Evolutionary conservation across 768 basidiomycete species (phyloP), one percentile per base, ranked within the genome.

Genomic region (Boletellus ananiceps): DNA sequence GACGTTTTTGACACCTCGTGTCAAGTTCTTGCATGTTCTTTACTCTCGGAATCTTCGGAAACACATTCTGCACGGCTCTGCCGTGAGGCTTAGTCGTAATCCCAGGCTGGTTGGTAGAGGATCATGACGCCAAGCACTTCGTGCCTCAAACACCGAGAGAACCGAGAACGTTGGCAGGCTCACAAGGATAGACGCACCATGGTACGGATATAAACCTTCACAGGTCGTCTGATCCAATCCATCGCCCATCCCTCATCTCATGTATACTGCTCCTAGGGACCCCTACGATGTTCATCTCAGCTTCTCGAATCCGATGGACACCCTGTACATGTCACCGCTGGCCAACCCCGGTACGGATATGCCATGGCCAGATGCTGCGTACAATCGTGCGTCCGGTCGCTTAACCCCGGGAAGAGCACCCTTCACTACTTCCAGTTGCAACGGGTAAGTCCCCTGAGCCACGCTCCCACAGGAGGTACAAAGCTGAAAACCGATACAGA

Each of bases 161-260:
- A 23, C 33, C 34, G 2, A 9, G 19, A 11, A 23, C 8, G 15
- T 40, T 44, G 51, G 51, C 49, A 18, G 42, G 40, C 32, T 44
- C 31, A 18, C 29, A 4, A 25, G 23, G 23, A 25, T 25, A 25
- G 23, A 5, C 6, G 2, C 4, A 7, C 23, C 23, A 7, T 25
- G 23, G 23, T 25, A 19, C 19, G 19, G 19, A 19, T 19, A 25
- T 25, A 25, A 25, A 25, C 4, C 4, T 2, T 25, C 2, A 25
- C 6, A 7, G 4, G 6, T 2, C 23, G 6, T 25, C 31, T 18
- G 16, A 9, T 21, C 7, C 13, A 33, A 33, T 25, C 14, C 19
- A 43, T 21, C 18, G 16, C 13, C 42, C n/a, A 12, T 3, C 15
- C 2, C 9, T 4, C 36, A 12, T 6, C 25, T 23, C 37, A 49